phyloP scores from a whole-genome alignment of 495 filamentous ascomycete species.

The Daldinia childiae region DNA sequence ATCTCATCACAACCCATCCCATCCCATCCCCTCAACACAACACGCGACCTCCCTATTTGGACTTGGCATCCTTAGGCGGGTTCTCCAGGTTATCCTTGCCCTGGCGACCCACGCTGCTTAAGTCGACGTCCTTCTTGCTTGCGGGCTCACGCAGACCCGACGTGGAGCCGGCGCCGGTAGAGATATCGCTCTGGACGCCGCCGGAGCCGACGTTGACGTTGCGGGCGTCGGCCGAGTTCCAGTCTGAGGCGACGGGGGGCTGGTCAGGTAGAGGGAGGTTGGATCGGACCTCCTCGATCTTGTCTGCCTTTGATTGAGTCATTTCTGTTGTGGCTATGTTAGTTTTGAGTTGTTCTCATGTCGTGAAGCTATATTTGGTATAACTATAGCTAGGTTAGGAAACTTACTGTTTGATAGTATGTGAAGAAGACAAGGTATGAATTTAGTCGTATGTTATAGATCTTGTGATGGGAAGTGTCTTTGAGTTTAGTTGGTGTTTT shows the following conservation, averaged over 20 bases:
- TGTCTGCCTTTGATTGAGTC: constrained; percentile 63
- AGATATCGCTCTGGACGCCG: constrained; percentile 60
- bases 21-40: background rate
- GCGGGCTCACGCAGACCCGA: constrained; percentile 70
- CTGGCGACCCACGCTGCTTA: constrained; percentile 63
- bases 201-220: constrained; percentile 76
- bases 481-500: background rate
- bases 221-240: constrained; percentile 73
- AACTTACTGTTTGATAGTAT: constrained; percentile 24
- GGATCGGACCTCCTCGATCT: constrained; percentile 70
- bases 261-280: constrained; percentile 84
- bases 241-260: constrained; percentile 75
- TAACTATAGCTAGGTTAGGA: constrained; percentile 5
- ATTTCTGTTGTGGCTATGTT: constrained; percentile 33
- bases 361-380: background rate
- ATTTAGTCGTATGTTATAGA: background rate
- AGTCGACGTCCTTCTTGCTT: constrained; percentile 61
- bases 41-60: constrained; percentile 32
- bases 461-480: background rate
- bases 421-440: background rate
- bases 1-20: background rate
- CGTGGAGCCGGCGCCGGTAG: constrained; percentile 58
- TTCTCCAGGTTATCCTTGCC: constrained; percentile 61
- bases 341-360: background rate
- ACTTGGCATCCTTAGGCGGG: constrained; percentile 62